phyloP scores from a whole-genome alignment of 495 filamentous ascomycete species.

The Penicillium fimorum region DNA sequence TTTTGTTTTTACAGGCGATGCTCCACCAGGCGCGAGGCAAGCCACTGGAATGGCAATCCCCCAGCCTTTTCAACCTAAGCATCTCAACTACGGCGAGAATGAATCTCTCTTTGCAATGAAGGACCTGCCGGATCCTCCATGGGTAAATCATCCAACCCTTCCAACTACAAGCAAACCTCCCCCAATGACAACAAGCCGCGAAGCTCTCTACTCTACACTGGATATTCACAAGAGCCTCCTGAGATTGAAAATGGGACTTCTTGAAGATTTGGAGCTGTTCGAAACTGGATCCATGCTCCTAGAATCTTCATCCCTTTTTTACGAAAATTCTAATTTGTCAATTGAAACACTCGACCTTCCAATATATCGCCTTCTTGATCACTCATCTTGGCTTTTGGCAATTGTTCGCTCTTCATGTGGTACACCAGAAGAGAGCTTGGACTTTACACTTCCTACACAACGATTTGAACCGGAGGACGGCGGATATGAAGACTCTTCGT shows the following conservation, averaged over 20 bases:
- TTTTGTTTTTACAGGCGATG: not conserved
- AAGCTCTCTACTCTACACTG: not conserved
- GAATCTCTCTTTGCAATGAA: not conserved
- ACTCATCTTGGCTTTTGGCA: slow-evolving; percentile 21
- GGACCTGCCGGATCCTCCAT: not conserved
- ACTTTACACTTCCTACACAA: not conserved
- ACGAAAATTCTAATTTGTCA: not conserved
- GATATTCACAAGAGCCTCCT: slow-evolving; percentile 14
- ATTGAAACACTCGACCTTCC: slow-evolving; percentile 18
- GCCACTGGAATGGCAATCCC: no score
- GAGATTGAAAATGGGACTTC: slow-evolving; percentile 17
- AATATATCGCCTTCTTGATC: slow-evolving; percentile 20
- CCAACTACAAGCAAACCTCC: not conserved
- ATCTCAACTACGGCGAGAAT: not conserved
- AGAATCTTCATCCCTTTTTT: slow-evolving; percentile 1
- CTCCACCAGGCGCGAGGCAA: not conserved
- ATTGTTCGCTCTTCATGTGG: slow-evolving; percentile 11
- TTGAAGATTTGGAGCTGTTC: slow-evolving; percentile 22
- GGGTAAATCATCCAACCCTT: not conserved
- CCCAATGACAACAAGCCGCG: not conserved
- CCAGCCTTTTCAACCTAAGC: not conserved
- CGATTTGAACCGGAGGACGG: not conserved
- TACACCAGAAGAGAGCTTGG: not conserved
- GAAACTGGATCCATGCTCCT: not conserved
- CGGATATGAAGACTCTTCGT: not conserved